Evolutionary conservation across 2,329 filamentous ascomycete species (phyloP).

Genomic region (Colletotrichum gigasporum): DNA sequence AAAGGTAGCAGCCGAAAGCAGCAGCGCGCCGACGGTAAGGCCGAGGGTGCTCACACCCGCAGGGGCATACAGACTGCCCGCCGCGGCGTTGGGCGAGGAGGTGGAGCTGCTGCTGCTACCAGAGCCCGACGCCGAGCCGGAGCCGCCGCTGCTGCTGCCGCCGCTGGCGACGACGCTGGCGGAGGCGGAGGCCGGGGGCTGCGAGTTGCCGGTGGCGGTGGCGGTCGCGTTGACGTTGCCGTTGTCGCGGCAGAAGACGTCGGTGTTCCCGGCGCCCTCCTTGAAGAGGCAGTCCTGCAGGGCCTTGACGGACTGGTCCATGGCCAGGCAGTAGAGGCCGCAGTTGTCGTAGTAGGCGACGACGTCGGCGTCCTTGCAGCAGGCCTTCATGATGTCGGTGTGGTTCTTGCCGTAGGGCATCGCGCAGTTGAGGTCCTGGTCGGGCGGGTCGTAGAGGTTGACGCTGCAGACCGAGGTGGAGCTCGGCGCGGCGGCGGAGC

Average conservation of each 20-base stretch:
- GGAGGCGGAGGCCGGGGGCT: constrained; percentile 41
- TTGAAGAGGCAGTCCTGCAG: constrained; percentile 48
- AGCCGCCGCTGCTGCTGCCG: constrained; percentile 13
- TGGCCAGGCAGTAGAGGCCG: constrained; percentile 57
- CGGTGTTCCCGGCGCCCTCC: constrained; percentile 45
- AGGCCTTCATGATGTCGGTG: constrained; percentile 52
- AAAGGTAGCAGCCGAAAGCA: constrained; percentile 43
- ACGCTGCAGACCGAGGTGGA: constrained; percentile 11
- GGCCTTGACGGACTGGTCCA: constrained; percentile 41
- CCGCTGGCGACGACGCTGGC: constrained; percentile 43
- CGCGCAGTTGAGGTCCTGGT: constrained; percentile 54
- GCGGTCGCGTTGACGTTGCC: constrained; percentile 46
- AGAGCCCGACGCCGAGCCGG: constrained; percentile 21
- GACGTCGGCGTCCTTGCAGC: constrained; percentile 55
- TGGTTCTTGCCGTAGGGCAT: constrained; percentile 49
- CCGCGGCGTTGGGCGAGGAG: not conserved
- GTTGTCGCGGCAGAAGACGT: constrained; percentile 54
- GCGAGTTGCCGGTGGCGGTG: constrained; percentile 43
- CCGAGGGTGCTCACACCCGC: constrained; percentile 42
- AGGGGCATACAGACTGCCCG: not conserved
- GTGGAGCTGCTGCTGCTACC: constrained; percentile 1
- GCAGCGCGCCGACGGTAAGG: constrained; percentile 45
- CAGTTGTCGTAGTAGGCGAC: constrained; percentile 57
- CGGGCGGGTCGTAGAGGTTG: constrained; percentile 53
- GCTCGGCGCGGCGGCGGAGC: not conserved